Conservation (phyloP, 2,329 filamentous ascomycete species). For the Decorospora gaudefroyi region DNA sequence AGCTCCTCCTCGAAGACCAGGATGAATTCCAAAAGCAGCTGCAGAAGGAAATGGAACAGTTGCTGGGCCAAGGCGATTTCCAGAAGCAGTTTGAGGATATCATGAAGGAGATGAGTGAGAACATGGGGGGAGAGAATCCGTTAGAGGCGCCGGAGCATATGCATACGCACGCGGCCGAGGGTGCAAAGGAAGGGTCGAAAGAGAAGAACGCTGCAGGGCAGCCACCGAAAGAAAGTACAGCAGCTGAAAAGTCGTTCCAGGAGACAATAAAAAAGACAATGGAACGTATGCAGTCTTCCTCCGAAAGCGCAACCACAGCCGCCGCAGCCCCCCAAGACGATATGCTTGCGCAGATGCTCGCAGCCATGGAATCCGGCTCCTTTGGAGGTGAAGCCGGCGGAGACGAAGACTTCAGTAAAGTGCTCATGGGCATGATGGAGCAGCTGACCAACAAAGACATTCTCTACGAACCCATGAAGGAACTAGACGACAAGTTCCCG, state of each 20-base stretch:
- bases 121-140: conserved; percentile 31
- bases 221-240: conserved; percentile 19
- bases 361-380: conserved; percentile 74
- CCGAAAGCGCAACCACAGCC: conserved; percentile 78
- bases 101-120: conserved; percentile 68
- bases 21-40: conserved; percentile 83
- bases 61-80: conserved; percentile 76
- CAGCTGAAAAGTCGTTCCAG: conserved; percentile 74
- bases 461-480: conserved; percentile 97
- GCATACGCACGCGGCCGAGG: conserved; percentile 23
- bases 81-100: conserved; percentile 77
- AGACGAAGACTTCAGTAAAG: conserved; percentile 90
- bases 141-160: conserved; percentile 28
- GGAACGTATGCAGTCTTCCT: conserved; percentile 92
- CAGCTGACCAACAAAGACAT: conserved; percentile 98
- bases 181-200: conserved; percentile 13
- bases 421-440: conserved; percentile 98
- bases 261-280: conserved; percentile 93
- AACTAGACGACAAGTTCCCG: conserved; percentile 89
- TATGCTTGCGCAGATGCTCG: conserved; percentile 88
- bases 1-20: conserved; percentile 40
- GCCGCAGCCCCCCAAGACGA: conserved; percentile 71
- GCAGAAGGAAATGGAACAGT: conserved; percentile 85
- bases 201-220: conserved; percentile 14
- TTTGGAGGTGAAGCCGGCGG: conserved; percentile 57